These are phyloP conservation scores for Cutaneotrichosporon arboriforme DNA, from an alignment of 1,284 basidiomycete species.

Conservation along the genomic window DNA sequence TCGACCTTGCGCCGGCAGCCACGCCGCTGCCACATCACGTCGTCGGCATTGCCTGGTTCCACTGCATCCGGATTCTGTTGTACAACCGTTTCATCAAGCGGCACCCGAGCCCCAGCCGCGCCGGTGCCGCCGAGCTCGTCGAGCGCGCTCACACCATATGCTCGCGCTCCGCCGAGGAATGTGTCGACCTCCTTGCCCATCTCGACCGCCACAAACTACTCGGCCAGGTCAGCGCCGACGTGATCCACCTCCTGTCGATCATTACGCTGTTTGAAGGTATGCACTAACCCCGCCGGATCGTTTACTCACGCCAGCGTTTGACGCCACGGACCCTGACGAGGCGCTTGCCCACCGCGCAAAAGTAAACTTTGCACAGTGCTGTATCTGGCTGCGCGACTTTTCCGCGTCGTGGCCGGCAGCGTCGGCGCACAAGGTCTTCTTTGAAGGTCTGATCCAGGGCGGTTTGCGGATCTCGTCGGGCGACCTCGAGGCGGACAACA, in stretches of 20 bases:
- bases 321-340: constrained; percentile 22
- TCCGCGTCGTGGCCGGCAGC: constrained; percentile 40
- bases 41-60: constrained; percentile 40
- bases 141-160: constrained; percentile 27
- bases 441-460: constrained; percentile 42
- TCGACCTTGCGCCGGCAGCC: constrained; percentile 13
- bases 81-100: constrained; percentile 37
- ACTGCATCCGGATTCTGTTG: constrained; percentile 36
- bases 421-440: constrained; percentile 41
- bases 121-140: constrained; percentile 9
- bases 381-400: constrained; percentile 41
- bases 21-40: constrained; percentile 39
- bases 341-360: constrained; percentile 28
- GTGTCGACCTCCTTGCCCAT: constrained; percentile 31
- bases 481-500: constrained; percentile 8
- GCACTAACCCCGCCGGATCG: neutral
- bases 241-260: constrained; percentile 40
- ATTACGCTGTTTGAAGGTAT: constrained; percentile 38
- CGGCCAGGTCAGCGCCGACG: constrained; percentile 35
- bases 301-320: constrained; percentile 21
- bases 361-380: constrained; percentile 41
- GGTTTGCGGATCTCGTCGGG: constrained; percentile 23
- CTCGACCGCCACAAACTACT: constrained; percentile 37
- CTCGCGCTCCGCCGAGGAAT: constrained; percentile 32
- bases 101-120: constrained; percentile 1